These are phyloP conservation scores for Naganishia randhawae DNA, from an alignment of 768 basidiomycete species.

Conservation along the genomic window DNA sequence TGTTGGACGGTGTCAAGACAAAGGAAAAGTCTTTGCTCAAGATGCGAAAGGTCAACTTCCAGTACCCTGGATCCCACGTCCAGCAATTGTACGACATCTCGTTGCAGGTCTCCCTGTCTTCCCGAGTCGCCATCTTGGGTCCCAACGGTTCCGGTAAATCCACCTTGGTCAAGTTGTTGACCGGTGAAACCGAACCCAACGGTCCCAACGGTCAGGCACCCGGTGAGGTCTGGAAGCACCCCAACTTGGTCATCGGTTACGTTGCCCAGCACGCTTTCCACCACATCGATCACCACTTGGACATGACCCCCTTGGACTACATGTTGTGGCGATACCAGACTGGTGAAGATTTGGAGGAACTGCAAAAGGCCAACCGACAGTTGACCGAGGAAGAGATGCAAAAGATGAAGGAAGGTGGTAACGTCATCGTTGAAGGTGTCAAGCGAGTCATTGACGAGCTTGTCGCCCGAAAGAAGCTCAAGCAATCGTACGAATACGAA, in stretches of 20 bases:
- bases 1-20: slow-evolving; percentile 99
- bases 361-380: slow-evolving; percentile 82
- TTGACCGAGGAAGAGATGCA: slow-evolving; percentile 80
- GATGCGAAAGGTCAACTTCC: slow-evolving; percentile 97
- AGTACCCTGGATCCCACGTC: slow-evolving; percentile 78
- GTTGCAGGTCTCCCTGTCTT: slow-evolving; percentile 94
- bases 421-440: slow-evolving; percentile 83
- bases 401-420: slow-evolving; percentile 95
- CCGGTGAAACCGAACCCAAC: slow-evolving; percentile 94
- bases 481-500: slow-evolving; percentile 99
- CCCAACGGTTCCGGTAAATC: slow-evolving; percentile 98
- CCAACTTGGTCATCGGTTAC: slow-evolving; percentile 98
- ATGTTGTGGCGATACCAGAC: slow-evolving; percentile 99
- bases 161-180: slow-evolving; percentile 92
- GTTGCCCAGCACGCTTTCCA: slow-evolving; percentile 99
- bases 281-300: slow-evolving; percentile 96
- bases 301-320: slow-evolving; percentile 98
- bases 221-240: slow-evolving; percentile 98
- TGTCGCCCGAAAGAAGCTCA: slow-evolving; percentile 86
- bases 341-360: slow-evolving; percentile 95
- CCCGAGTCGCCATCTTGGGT: slow-evolving; percentile 95
- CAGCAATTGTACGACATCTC: slow-evolving; percentile 93
- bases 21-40: slow-evolving; percentile 96
- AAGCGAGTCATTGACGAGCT: slow-evolving; percentile 95
- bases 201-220: slow-evolving; percentile 55